phyloP scores from a whole-genome alignment of 2,329 filamentous ascomycete genomes.

The Clarireedia paspali region DNA sequence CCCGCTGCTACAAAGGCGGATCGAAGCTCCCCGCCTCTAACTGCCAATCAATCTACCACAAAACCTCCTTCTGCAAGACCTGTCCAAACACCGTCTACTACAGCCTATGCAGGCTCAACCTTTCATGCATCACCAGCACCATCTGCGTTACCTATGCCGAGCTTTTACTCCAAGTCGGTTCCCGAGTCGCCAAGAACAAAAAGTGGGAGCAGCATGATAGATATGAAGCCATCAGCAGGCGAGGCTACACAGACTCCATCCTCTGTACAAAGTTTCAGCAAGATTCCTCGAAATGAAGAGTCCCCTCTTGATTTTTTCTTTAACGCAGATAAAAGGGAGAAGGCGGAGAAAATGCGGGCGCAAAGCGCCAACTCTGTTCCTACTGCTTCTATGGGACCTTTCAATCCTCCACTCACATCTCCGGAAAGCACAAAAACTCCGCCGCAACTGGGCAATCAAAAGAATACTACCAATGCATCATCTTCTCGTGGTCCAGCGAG shows the following conservation, averaged over 20 bases:
- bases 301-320: conserved; percentile 90
- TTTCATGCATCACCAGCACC: conserved; percentile 94
- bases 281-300: conserved; percentile 49
- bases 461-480: conserved; percentile 32
- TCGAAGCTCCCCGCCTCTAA: conserved; percentile 23
- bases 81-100: conserved; percentile 34
- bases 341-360: conserved; percentile 61
- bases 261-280: conserved; percentile 43
- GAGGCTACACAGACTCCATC: conserved; percentile 32
- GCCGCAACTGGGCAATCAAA: conserved; percentile 25
- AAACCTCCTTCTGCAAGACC: conserved; percentile 33
- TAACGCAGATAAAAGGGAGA: conserved; percentile 75
- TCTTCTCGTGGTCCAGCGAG: conserved; percentile 40
- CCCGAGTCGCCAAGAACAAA: conserved; percentile 51
- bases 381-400: conserved; percentile 35
- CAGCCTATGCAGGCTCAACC: conserved; percentile 75
- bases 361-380: conserved; percentile 45
- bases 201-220: conserved; percentile 36
- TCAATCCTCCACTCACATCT: conserved; percentile 44
- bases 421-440: conserved; percentile 31
- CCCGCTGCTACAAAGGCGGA: conserved; percentile 21
- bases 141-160: conserved; percentile 82
- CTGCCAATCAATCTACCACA: conserved; percentile 19
- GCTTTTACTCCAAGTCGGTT: conserved; percentile 72
- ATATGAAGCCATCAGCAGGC: conserved; percentile 31